These are phyloP conservation scores for Naganishia randhawae DNA, from an alignment of 768 basidiomycete species.

Conservation along the genomic window DNA sequence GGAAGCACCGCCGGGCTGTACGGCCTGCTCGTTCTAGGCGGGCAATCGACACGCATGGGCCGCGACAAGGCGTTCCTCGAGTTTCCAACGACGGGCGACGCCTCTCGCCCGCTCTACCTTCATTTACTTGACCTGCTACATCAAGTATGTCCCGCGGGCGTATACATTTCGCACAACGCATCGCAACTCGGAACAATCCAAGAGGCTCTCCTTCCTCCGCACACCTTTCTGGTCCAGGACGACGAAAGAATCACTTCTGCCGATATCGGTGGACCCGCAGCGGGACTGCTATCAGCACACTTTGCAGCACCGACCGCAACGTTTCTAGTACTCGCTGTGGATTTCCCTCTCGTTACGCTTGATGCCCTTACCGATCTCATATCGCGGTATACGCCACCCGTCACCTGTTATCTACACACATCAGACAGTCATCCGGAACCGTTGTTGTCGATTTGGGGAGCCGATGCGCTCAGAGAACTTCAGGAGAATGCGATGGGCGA, in stretches of 20 bases:
- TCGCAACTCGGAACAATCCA: neutral
- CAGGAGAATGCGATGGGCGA: conserved; percentile 25
- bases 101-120: conserved; percentile 13
- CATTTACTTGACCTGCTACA: conserved; percentile 15
- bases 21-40: conserved; percentile 27
- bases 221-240: conserved; percentile 12
- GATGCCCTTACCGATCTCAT: conserved; percentile 28
- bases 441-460: conserved; percentile 34
- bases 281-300: conserved; percentile 31
- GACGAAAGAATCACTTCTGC: neutral
- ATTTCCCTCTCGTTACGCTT: conserved; percentile 32
- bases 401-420: conserved; percentile 34
- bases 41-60: conserved; percentile 30
- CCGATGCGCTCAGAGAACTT: conserved; percentile 30
- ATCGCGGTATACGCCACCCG: conserved; percentile 20
- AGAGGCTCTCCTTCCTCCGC: neutral
- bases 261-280: conserved; percentile 33
- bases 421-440: conserved; percentile 35
- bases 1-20: neutral
- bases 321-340: conserved; percentile 32
- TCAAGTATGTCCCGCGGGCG: conserved; percentile 10
- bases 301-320: conserved; percentile 13
- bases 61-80: conserved; percentile 24
- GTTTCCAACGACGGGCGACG: neutral
- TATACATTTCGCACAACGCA: conserved; percentile 18